Conservation (phyloP, 345 rosid genomes). For the Salix exigua region DNA sequence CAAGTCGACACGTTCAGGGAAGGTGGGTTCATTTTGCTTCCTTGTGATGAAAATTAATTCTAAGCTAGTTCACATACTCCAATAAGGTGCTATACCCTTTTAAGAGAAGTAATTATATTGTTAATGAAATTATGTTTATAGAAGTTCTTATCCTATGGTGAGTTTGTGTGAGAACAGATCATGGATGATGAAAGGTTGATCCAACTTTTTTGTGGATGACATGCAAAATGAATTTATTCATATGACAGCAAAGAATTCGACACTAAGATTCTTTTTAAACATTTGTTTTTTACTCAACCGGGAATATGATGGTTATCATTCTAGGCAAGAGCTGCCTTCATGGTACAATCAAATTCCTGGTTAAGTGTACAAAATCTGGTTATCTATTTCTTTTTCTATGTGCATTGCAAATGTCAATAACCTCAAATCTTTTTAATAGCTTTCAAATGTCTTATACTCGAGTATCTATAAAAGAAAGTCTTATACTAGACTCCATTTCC, state of each 20-base stretch:
- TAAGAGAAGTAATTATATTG: background rate
- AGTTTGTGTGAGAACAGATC: background rate
- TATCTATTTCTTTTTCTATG: background rate
- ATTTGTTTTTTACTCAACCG: background rate
- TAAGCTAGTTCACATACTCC: background rate
- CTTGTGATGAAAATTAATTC: background rate
- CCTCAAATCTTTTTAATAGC: background rate
- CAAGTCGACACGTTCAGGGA: constrained; percentile 71
- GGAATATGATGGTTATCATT: background rate
- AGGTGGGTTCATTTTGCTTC: constrained; percentile 35
- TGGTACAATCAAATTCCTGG: background rate
- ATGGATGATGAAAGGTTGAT: background rate
- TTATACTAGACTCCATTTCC: background rate
- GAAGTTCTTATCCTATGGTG: background rate
- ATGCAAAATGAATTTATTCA: background rate
- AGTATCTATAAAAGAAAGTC: background rate
- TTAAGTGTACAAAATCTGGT: background rate
- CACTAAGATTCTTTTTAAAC: background rate
- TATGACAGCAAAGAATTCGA: background rate
- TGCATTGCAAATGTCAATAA: background rate
- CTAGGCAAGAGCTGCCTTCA: background rate
- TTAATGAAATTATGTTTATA: background rate
- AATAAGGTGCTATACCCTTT: background rate
- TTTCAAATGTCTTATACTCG: background rate
- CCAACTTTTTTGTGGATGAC: background rate